Conservation (phyloP, 192 early-diverging fungal genomes). For the Entrophospora sp. region DNA sequence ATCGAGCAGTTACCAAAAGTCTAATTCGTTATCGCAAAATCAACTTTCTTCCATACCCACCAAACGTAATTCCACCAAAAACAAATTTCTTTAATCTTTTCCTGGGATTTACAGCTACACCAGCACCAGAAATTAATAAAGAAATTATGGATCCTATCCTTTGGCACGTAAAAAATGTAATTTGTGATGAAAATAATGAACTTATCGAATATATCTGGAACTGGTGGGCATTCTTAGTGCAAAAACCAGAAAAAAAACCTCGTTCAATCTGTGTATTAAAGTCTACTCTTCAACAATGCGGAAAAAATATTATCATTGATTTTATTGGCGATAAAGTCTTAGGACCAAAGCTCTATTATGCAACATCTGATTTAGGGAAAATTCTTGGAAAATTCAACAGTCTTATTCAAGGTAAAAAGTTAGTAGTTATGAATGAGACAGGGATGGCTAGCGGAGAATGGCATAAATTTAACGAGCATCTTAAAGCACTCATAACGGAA, state of each 20-base stretch:
- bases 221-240: background rate
- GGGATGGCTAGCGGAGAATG: no score
- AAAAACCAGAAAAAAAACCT: no score
- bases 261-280: no score
- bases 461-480: no score
- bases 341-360: background rate
- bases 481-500: background rate
- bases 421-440: no score
- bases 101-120: background rate
- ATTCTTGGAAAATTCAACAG: background rate
- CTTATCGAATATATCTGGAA: conserved; percentile 2
- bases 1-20: background rate
- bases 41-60: background rate
- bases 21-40: background rate
- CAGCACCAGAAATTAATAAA: background rate
- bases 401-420: no score
- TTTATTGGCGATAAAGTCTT: background rate
- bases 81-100: no score
- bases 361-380: no score
- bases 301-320: no score
- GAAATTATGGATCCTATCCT: background rate
- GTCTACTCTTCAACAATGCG: no score
- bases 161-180: no score
- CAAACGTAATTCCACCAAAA: background rate
- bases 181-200: background rate